Base-by-base conservation (phyloP, 257 asterid species). In the Salvia miltiorrhiza region DNA sequence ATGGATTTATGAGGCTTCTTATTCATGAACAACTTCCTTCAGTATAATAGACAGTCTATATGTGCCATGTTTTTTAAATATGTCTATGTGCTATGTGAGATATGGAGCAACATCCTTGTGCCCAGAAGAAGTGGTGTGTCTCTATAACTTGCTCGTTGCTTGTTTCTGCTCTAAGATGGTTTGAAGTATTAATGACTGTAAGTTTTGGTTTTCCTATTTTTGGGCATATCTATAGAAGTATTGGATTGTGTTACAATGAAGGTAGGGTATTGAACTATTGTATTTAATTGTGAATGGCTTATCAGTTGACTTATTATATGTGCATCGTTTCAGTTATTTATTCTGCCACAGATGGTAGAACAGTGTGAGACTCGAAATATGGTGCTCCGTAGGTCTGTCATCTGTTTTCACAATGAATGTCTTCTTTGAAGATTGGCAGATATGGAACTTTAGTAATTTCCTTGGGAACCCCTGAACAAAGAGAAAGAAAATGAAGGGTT, bases 311-410 rank as follows among this genome's bases (percentile, higher is more conserved):
- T 3, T 21, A 4, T 12, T 32, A 1, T 47, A 33, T 70, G 6
- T 48, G 3, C 45, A n/a, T n/a, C n/a, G n/a, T n/a, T n/a, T n/a
- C n/a, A n/a, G n/a, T n/a, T n/a, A n/a, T n/a, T n/a, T n/a, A n/a
- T n/a, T n/a, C n/a, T n/a, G n/a, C n/a, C n/a, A n/a, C n/a, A 24
- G n/a, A 35, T 57, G 20, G 47, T 61, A 21, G 35, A 72, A 63
- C 19, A 40, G 13, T 24, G 4, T 21, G 11, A 39, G 41, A 9
- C 37, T 35, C n/a, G n/a, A 23, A 28, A 2, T 49, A n/a, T 40
- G 26, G 24, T 20, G 30, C 48, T n/a, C n/a, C n/a, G n/a, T n/a
- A n/a, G n/a, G n/a, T n/a, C n/a, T n/a, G n/a, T n/a, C n/a, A n/a
- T n/a, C n/a, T n/a, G n/a, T n/a, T n/a, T n/a, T n/a, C n/a, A n/a